Conservation (phyloP, 495 filamentous ascomycete species). For the Oidiodendron maius region DNA sequence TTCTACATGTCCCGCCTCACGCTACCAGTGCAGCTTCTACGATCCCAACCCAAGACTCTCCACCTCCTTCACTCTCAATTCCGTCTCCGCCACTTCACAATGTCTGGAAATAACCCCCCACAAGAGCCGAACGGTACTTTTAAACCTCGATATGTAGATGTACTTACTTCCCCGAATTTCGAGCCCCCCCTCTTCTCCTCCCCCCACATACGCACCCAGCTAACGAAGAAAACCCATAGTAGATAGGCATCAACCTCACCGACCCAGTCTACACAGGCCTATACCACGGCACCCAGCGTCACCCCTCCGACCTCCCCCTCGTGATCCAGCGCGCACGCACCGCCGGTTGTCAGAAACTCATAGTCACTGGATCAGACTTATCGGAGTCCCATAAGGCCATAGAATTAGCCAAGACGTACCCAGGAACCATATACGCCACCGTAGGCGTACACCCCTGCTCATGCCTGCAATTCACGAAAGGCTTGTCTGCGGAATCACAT, state of each 20-base stretch:
- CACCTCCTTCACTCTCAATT: not conserved
- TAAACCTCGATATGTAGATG: not conserved
- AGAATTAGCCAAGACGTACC: constrained; percentile 63
- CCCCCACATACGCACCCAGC: not conserved
- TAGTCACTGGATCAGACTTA: constrained; percentile 90
- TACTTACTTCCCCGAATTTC: too few species aligned
- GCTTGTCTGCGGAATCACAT: too few species aligned
- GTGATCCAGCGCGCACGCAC: constrained; percentile 71
- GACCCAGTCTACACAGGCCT: constrained; percentile 79
- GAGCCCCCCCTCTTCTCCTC: not conserved
- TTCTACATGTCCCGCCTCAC: not conserved
- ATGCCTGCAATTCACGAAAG: constrained; percentile 62
- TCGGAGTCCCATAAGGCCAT: constrained; percentile 70
- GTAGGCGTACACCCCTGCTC: constrained; percentile 91
- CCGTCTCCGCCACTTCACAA: not conserved
- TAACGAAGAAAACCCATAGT: constrained; percentile 1
- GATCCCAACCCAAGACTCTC: not conserved
- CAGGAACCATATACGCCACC: constrained; percentile 78
- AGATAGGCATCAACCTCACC: constrained; percentile 89
- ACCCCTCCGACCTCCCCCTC: constrained; percentile 70
- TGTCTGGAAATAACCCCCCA: not conserved
- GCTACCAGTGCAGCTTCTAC: not conserved
- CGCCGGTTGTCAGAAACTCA: constrained; percentile 78
- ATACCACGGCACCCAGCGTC: constrained; percentile 76
- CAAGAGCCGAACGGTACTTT: not conserved